Evolutionary conservation across 257 asterid genomes (phyloP).

Genomic region (Solanum paucissectum): DNA sequence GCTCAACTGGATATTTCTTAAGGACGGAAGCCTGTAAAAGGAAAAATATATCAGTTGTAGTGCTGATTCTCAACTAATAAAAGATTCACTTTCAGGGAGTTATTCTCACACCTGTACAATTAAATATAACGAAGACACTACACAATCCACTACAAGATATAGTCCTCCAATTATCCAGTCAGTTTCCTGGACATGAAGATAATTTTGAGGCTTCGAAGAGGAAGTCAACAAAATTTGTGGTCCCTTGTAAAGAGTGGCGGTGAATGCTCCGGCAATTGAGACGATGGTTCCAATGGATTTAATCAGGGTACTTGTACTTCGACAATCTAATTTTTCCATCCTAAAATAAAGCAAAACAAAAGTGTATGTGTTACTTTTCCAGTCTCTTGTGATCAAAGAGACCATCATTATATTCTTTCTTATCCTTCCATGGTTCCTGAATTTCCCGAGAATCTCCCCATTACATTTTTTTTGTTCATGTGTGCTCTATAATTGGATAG

Average conservation of each 20-base stretch:
- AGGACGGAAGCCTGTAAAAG: conserved; percentile 62
- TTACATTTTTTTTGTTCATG: neutral
- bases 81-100: neutral
- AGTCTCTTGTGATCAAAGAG: neutral
- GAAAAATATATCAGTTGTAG: neutral
- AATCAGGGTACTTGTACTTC: conserved; percentile 50
- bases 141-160: conserved; percentile 64
- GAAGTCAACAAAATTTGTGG: conserved; percentile 34
- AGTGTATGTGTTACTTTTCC: conserved; percentile 1
- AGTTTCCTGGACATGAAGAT: conserved; percentile 23
- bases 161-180: conserved; percentile 60
- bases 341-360: conserved; percentile 24
- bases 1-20: conserved; percentile 60
- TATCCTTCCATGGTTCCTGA: neutral
- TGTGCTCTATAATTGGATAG: neutral
- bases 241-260: conserved; percentile 72
- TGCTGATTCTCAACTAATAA: neutral
- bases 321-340: conserved; percentile 60
- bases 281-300: conserved; percentile 62
- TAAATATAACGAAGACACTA: conserved; percentile 43
- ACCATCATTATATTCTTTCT: neutral
- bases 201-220: conserved; percentile 13
- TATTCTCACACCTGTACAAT: conserved; percentile 53
- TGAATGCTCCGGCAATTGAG: conserved; percentile 76
- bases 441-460: neutral